A percentile compares a stretch with the other conserved stretches of the same genome.
These are phyloP conservation scores for Magnolia changhungtana DNA, from an alignment of 164 flowering plant genomes.

Conservation along the genomic window DNA sequence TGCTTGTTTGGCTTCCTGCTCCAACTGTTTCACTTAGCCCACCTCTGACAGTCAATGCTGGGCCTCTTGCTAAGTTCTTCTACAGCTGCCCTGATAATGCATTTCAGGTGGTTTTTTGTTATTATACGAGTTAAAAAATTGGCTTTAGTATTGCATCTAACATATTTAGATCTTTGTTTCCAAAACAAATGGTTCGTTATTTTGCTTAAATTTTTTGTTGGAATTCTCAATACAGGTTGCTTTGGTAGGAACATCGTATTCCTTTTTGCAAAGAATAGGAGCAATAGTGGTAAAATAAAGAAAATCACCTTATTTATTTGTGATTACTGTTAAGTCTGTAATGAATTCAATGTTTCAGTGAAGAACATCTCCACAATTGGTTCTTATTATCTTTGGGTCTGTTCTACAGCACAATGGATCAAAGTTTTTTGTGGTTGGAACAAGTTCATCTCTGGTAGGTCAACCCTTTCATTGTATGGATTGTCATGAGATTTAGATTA, in stretches of 20 bases:
- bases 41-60: conserved; percentile 65
- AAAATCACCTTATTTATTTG: no score
- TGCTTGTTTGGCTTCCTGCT: no score
- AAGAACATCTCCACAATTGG: neutral
- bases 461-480: neutral
- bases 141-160: neutral
- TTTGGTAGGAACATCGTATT: conserved; percentile 72
- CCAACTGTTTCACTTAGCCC: no score
- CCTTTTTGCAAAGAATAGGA: conserved; percentile 79
- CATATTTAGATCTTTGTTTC: neutral
- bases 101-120: conserved; percentile 59
- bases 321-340: no score
- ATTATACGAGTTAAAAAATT: neutral
- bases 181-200: neutral
- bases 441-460: conserved; percentile 81
- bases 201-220: conserved; percentile 11
- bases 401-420: conserved; percentile 80
- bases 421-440: conserved; percentile 95
- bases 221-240: conserved; percentile 62
- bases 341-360: no score
- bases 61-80: conserved; percentile 78
- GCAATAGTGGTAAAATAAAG: no score
- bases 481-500: neutral
- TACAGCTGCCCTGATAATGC: conserved; percentile 90
- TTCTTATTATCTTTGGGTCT: neutral